These are phyloP conservation scores for Oxyria digyna DNA, from an alignment of 148 eudicot species.

Conservation along the genomic window DNA sequence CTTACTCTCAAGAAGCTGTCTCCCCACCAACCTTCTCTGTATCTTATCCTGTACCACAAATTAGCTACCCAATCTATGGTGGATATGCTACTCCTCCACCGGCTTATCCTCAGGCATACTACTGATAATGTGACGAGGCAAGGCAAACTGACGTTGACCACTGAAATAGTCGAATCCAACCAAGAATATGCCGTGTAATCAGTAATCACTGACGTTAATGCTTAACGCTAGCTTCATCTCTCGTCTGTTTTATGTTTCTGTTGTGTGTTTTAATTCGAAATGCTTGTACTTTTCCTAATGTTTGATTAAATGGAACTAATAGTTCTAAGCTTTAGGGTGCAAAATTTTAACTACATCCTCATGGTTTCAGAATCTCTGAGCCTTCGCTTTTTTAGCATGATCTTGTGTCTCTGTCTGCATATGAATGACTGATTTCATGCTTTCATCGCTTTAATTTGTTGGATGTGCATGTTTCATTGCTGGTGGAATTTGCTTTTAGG, in stretches of 20 bases:
- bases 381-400: not conserved
- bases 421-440: not conserved
- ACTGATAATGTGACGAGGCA: conserved; percentile 15
- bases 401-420: not conserved
- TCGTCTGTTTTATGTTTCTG: conserved; percentile 3
- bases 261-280: conserved; percentile 9
- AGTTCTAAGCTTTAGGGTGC: not conserved
- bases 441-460: not conserved
- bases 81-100: not conserved
- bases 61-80: conserved; percentile 28
- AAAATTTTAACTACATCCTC: conserved; percentile 6
- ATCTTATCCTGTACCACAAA: conserved; percentile 44
- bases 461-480: too few relatives aligned
- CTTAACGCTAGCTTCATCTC: conserved; percentile 6
- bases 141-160: conserved; percentile 18
- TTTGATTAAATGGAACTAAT: not conserved
- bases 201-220: conserved; percentile 10
- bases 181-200: conserved; percentile 7
- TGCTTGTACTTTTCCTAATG: too few relatives aligned
- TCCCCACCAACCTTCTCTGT: conserved; percentile 23
- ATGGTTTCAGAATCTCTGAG: not conserved
- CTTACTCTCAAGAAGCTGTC: conserved; percentile 68
- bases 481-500: not conserved
- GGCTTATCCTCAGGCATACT: conserved; percentile 6
- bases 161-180: conserved; percentile 1